Conservation (phyloP, 345 rosid genomes). For the Excoecaria cochinchinensis region DNA sequence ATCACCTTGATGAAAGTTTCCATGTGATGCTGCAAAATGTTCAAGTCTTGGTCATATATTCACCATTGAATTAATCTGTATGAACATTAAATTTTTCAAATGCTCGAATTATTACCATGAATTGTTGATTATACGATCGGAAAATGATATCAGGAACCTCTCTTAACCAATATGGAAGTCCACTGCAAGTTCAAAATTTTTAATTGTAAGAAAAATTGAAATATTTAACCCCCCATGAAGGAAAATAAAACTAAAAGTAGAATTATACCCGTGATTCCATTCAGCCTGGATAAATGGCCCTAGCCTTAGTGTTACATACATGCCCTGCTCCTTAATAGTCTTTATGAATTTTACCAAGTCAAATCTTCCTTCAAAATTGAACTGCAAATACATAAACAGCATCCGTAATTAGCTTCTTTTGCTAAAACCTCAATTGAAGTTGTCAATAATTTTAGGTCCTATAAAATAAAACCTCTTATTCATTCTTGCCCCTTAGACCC, state of each 20-base stretch:
- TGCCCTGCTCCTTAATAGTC: slow-evolving; percentile 46
- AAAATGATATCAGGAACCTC: slow-evolving; percentile 66
- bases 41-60: background rate
- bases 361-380: slow-evolving; percentile 59
- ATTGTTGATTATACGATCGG: slow-evolving; percentile 71
- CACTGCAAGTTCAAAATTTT: slow-evolving; percentile 38
- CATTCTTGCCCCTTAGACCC: too few species aligned
- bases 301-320: slow-evolving; percentile 66
- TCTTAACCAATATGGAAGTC: slow-evolving; percentile 89
- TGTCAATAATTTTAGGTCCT: too few species aligned
- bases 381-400: slow-evolving; percentile 34
- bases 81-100: background rate
- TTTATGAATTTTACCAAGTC: slow-evolving; percentile 81
- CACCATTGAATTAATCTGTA: background rate
- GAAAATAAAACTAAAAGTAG: background rate
- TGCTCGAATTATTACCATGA: slow-evolving; percentile 51
- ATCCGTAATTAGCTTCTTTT: background rate
- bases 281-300: slow-evolving; percentile 97
- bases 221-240: background rate
- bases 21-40: slow-evolving; percentile 48
- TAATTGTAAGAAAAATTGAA: background rate
- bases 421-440: too few species aligned
- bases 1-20: slow-evolving; percentile 48
- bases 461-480: too few species aligned
- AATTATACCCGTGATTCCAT: slow-evolving; percentile 89